These are phyloP conservation scores for Pestalotiopsis sp. DNA, from an alignment of 2,329 filamentous ascomycete species.

Conservation along the genomic window DNA sequence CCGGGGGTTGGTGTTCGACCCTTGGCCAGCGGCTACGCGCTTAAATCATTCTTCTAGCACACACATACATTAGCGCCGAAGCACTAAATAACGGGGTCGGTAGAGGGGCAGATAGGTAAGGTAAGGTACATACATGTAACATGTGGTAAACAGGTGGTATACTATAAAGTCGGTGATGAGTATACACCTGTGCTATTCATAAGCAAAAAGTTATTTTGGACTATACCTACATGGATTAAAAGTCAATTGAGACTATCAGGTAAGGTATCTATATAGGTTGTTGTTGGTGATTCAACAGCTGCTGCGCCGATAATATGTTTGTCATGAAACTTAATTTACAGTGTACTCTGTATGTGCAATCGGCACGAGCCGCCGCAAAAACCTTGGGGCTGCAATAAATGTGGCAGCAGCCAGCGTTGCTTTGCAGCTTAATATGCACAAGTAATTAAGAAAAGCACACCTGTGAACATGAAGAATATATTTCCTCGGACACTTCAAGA, in stretches of 20 bases:
- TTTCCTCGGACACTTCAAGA: neutral
- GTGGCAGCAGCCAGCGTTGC: neutral
- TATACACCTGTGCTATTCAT: too few relatives aligned
- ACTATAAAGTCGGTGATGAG: too few relatives aligned
- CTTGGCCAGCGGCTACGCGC: slow-evolving; percentile 6
- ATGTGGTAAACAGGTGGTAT: too few relatives aligned
- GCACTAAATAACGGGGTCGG: too few relatives aligned
- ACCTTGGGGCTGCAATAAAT: neutral
- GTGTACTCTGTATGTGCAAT: neutral
- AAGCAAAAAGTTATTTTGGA: too few relatives aligned
- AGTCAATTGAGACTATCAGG: too few relatives aligned
- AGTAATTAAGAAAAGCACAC: neutral
- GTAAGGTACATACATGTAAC: too few relatives aligned
- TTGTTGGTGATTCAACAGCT: too few relatives aligned
- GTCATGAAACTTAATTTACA: neutral
- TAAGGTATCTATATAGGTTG: too few relatives aligned
- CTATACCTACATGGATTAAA: too few relatives aligned
- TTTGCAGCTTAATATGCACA: neutral
- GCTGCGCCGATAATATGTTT: too few relatives aligned
- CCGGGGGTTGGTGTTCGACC: neutral
- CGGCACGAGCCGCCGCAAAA: neutral
- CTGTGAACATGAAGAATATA: neutral
- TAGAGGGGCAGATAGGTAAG: too few relatives aligned
- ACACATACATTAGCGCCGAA: neutral
- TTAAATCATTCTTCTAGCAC: neutral